phyloP scores from a whole-genome alignment of 208 protist genomes.

The Leishmania arabica region DNA sequence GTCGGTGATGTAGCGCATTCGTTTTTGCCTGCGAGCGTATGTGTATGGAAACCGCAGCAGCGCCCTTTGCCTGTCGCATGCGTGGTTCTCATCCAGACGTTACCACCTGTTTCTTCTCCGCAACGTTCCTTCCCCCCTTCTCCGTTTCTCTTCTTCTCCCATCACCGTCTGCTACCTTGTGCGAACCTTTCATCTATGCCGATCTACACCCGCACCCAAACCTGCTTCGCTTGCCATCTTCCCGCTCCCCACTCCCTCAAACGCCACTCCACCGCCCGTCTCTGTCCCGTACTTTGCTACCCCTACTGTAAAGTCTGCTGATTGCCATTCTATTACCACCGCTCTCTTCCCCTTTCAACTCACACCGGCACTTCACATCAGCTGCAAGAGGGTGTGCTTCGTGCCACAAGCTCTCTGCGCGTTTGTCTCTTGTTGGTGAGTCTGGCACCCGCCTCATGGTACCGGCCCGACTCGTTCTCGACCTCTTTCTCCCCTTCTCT shows the following conservation, averaged over 20 bases:
- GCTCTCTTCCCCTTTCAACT: neutral
- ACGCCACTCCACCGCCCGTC: neutral
- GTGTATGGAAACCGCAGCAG: neutral
- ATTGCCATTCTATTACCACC: neutral
- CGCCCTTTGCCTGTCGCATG: neutral
- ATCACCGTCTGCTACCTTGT: neutral
- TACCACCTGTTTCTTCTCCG: conserved; percentile 8
- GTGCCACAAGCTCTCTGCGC: neutral
- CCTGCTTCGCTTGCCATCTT: neutral
- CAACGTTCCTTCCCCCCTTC: conserved; percentile 1
- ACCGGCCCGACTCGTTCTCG: neutral
- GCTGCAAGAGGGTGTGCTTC: neutral
- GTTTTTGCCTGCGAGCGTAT: neutral
- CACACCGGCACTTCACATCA: neutral
- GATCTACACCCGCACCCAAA: neutral
- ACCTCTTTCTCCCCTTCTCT: neutral
- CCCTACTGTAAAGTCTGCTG: neutral
- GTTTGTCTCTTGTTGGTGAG: neutral
- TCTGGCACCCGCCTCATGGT: neutral
- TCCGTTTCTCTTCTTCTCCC: conserved; percentile 8
- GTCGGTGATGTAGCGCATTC: neutral
- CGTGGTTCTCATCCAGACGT: neutral
- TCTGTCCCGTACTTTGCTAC: neutral
- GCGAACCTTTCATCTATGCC: neutral
- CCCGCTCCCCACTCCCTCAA: neutral